Conservation (phyloP, 257 asterid genomes). For the Plantago major region DNA sequence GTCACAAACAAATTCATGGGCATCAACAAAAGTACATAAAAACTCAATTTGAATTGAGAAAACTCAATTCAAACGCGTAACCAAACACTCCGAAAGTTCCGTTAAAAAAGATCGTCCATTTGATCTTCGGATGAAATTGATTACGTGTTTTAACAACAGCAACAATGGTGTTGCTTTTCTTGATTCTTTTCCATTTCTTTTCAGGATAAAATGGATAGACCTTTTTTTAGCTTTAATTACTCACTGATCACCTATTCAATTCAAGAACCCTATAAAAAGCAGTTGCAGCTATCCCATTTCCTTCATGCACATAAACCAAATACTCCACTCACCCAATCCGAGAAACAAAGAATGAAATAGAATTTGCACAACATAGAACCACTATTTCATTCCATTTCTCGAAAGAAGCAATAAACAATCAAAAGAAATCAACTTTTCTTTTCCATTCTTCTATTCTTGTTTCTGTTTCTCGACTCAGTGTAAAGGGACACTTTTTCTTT, state of each 20-base stretch:
- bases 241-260: background rate
- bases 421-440: background rate
- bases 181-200: too few relatives aligned
- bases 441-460: background rate
- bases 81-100: background rate
- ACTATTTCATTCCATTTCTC: background rate
- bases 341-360: background rate
- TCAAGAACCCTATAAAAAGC: background rate
- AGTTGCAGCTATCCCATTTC: slow-evolving; percentile 2
- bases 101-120: background rate
- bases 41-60: too few relatives aligned
- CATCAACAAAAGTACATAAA: background rate
- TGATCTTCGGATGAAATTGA: background rate
- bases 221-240: background rate
- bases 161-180: too few relatives aligned
- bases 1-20: background rate
- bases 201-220: background rate
- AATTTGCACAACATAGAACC: background rate
- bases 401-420: background rate
- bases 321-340: background rate
- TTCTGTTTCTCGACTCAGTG: background rate
- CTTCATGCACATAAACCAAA: slow-evolving; percentile 4
- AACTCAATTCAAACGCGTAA: too few relatives aligned
- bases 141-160: background rate
- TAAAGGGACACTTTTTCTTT: background rate